These are phyloP conservation scores for Ophiostoma quercus DNA, from an alignment of 2,329 filamentous ascomycete genomes.

Conservation along the genomic window DNA sequence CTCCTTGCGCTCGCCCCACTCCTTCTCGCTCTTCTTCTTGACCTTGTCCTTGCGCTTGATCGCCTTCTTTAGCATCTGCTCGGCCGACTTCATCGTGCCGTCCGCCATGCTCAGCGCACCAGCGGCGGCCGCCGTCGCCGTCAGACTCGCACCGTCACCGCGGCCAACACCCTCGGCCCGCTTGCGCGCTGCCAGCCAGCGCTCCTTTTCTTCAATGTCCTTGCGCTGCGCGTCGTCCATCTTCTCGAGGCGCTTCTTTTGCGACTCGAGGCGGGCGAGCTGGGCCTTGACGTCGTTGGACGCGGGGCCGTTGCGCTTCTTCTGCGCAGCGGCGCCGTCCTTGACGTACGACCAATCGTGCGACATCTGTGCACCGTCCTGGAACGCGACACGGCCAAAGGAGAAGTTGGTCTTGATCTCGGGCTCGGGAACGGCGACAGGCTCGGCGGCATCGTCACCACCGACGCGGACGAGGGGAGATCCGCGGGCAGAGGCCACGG, in stretches of 20 bases:
- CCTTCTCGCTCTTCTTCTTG: conserved; percentile 87
- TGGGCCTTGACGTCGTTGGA: conserved; percentile 74
- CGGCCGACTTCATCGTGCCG: conserved; percentile 33
- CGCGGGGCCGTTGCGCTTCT: conserved; percentile 70
- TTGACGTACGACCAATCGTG: conserved; percentile 61
- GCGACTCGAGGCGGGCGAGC: conserved; percentile 78
- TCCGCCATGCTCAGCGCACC: conserved; percentile 20
- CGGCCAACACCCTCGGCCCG: conserved; percentile 83
- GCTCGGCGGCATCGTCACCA: conserved; percentile 43
- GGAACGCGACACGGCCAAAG: conserved; percentile 87
- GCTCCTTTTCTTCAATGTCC: conserved; percentile 87
- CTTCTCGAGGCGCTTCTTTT: conserved; percentile 70
- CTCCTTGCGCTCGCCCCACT: conserved; percentile 71
- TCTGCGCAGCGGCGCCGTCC: conserved; percentile 44
- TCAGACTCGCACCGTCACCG: conserved; percentile 53
- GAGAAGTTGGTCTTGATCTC: conserved; percentile 61
- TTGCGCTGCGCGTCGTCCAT: conserved; percentile 76
- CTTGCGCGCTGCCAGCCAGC: conserved; percentile 87
- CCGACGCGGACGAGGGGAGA: conserved; percentile 42
- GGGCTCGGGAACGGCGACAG: conserved; percentile 21
- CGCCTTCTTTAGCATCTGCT: conserved; percentile 82
- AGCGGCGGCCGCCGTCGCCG: conserved; percentile 24
- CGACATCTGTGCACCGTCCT: conserved; percentile 75
- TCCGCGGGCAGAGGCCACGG: conserved; percentile 54
- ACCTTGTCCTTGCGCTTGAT: conserved; percentile 85